Percentiles rank a stretch among this genome's conserved stretches.
Conservation (phyloP, 441 rosid species). For the Biscutella laevigata region DNA sequence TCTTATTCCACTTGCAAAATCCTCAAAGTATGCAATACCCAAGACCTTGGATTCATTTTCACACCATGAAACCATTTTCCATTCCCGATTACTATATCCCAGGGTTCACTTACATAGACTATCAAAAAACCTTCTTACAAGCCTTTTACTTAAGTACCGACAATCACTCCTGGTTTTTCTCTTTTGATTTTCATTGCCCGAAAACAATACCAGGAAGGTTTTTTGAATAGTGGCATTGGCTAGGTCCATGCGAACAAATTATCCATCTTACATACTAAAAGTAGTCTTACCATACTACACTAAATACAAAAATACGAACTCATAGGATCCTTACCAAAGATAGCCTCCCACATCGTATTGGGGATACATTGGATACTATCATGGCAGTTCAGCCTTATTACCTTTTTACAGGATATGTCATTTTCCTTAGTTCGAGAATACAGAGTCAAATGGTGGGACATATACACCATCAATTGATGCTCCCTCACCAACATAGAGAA, state of each 20-base stretch:
- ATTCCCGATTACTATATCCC: background rate
- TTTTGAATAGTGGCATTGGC: background rate
- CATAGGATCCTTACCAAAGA: background rate
- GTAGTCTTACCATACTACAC: background rate
- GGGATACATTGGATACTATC: background rate
- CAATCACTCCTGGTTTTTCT: background rate
- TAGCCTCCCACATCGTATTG: background rate
- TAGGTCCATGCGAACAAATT: background rate
- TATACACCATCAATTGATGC: background rate
- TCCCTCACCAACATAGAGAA: background rate
- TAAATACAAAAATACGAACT: background rate
- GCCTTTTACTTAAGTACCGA: background rate
- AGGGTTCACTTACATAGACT: background rate
- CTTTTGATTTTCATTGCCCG: background rate
- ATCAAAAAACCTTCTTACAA: background rate
- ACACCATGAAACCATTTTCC: background rate
- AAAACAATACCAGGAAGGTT: background rate
- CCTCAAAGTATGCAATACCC: background rate
- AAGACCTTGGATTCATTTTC: background rate
- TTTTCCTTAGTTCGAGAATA: background rate
- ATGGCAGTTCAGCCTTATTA: background rate
- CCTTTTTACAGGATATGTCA: background rate
- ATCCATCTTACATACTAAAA: background rate
- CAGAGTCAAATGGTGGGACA: background rate
- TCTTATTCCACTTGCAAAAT: background rate